These are phyloP conservation scores for Phenoliferia sp. DNA, from an alignment of 1,284 basidiomycete genomes.

Conservation along the genomic window DNA sequence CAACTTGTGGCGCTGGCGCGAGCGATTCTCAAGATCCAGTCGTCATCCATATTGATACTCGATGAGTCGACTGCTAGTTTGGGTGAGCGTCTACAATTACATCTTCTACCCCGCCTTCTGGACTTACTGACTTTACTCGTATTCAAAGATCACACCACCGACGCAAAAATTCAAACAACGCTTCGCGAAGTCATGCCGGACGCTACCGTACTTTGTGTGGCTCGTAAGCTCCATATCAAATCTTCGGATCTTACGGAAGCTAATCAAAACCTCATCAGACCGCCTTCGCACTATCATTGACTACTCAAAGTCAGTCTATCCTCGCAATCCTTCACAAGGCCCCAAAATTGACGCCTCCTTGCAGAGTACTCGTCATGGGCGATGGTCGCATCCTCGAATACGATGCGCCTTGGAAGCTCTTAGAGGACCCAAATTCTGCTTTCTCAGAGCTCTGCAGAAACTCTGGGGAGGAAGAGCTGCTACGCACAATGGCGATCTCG, in stretches of 20 bases:
- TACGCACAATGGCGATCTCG: conserved; percentile 20
- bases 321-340: not conserved
- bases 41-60: conserved; percentile 51
- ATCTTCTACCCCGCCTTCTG: not conserved
- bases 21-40: conserved; percentile 49
- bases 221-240: conserved; percentile 16
- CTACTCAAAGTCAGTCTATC: conserved; percentile 41
- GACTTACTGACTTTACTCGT: not conserved
- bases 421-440: conserved; percentile 51
- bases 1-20: conserved; percentile 54
- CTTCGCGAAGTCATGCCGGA: conserved; percentile 44
- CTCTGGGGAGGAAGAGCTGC: conserved; percentile 23
- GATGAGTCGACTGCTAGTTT: conserved; percentile 50
- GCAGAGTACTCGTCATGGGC: conserved; percentile 49
- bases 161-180: conserved; percentile 47
- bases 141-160: conserved; percentile 39
- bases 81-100: conserved; percentile 3
- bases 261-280: not conserved
- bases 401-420: conserved; percentile 57
- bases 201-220: conserved; percentile 43
- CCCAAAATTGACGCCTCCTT: not conserved
- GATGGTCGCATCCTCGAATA: conserved; percentile 52
- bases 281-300: conserved; percentile 45
- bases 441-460: conserved; percentile 45
- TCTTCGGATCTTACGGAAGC: not conserved